Percentiles rank a stretch among this genome's conserved stretches.
phyloP scores from a whole-genome alignment of 139 green algal genomes.

The Coccomyxa sp. region DNA sequence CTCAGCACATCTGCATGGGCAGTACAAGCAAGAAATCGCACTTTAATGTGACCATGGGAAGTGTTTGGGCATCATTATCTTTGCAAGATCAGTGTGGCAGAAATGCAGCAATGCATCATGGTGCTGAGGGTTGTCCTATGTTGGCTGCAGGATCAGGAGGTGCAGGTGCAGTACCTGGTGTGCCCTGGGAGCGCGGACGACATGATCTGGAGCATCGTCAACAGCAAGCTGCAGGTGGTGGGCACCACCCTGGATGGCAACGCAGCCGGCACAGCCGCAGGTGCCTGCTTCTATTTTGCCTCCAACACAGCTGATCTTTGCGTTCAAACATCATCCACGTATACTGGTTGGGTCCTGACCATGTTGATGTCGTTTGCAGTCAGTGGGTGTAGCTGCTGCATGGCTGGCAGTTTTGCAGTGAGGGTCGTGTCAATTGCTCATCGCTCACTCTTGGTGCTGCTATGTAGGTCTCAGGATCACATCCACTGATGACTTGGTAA shows the following conservation, averaged over 20 bases:
- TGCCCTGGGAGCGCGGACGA: constrained; percentile 18
- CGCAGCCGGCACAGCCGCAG: constrained; percentile 10
- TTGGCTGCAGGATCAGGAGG: neutral
- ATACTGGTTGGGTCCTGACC: no score
- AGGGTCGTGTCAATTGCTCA: no score
- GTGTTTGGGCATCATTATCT: neutral
- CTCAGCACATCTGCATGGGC: neutral
- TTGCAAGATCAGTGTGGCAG: neutral
- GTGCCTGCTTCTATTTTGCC: no score
- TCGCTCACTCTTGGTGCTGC: no score
- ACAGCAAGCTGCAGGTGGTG: constrained; percentile 29
- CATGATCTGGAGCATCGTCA: constrained; percentile 36
- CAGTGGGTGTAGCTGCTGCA: no score
- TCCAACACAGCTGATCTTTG: no score
- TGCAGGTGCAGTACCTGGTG: constrained; percentile 38
- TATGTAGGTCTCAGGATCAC: no score
- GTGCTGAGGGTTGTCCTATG: neutral
- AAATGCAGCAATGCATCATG: neutral
- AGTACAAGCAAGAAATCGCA: neutral
- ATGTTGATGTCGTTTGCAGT: no score
- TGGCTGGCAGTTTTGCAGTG: no score
- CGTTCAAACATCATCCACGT: no score
- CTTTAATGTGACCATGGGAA: neutral
- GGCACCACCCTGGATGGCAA: constrained; percentile 28
- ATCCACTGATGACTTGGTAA: no score